These are phyloP conservation scores for Hibiscus tridactylites DNA, from an alignment of 345 rosid species.

Conservation along the genomic window DNA sequence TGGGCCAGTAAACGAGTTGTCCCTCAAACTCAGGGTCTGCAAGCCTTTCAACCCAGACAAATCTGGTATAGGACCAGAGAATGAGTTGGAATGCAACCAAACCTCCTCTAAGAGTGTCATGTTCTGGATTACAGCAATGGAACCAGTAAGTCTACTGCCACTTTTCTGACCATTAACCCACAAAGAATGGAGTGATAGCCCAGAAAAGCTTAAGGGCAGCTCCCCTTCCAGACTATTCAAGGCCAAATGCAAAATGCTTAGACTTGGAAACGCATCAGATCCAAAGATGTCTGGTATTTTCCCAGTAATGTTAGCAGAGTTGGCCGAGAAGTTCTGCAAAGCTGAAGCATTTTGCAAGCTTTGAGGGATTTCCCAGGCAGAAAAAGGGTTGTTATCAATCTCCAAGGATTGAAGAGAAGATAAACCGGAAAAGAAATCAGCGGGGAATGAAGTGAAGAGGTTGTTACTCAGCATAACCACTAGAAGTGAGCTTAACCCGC, in stretches of 20 bases:
- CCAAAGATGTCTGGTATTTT: neutral
- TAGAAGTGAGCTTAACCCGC: neutral
- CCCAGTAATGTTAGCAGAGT: neutral
- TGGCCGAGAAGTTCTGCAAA: neutral
- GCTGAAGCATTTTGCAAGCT: neutral
- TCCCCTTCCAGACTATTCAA: neutral
- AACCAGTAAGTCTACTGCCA: neutral
- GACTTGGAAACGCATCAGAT: neutral
- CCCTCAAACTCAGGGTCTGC: neutral
- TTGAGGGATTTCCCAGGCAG: neutral
- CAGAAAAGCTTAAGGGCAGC: neutral
- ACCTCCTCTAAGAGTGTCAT: neutral
- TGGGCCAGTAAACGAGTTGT: neutral
- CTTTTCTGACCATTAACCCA: neutral
- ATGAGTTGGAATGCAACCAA: neutral
- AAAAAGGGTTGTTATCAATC: neutral
- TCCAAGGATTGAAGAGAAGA: neutral
- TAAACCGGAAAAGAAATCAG: neutral
- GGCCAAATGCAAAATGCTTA: neutral
- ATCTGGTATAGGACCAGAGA: neutral
- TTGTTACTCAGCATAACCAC: neutral
- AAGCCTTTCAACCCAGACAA: neutral
- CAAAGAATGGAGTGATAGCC: neutral
- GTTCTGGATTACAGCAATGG: neutral
- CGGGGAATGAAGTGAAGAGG: neutral